A percentile compares a stretch with the other conserved stretches of the same genome.
Evolutionary conservation across 345 rosid species (phyloP).

Genomic region (Pugionium cornutum): DNA sequence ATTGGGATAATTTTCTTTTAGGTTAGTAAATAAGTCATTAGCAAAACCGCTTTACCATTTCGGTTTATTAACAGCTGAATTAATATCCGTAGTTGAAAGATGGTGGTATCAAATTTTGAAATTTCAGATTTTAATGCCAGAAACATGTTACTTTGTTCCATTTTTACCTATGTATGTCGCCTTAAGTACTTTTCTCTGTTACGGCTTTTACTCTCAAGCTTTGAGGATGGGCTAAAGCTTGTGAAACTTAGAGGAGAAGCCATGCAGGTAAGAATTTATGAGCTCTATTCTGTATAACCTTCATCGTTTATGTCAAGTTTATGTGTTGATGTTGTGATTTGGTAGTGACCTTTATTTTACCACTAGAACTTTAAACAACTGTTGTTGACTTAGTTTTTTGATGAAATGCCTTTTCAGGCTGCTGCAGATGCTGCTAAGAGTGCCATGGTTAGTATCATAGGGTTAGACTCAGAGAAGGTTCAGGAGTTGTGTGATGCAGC

Average conservation of each 20-base stretch:
- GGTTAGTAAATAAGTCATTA: neutral
- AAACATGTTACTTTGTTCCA: neutral
- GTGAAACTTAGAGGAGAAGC: conserved; percentile 98
- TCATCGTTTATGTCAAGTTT: neutral
- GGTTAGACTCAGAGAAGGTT: conserved; percentile 82
- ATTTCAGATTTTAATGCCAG: neutral
- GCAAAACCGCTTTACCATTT: neutral
- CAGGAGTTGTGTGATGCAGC: conserved; percentile 90
- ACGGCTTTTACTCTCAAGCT: conserved; percentile 50
- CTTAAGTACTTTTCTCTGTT: conserved; percentile 23
- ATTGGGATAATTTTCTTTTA: neutral
- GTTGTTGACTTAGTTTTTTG: conserved; percentile 16
- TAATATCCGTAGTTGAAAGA: neutral
- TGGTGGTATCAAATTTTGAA: neutral
- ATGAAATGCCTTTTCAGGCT: conserved; percentile 50
- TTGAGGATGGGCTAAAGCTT: conserved; percentile 93
- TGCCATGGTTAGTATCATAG: conserved; percentile 97
- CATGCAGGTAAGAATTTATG: conserved; percentile 67
- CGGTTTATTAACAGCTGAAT: neutral
- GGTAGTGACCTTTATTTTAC: conserved; percentile 3
- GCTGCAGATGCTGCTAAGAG: conserved; percentile 95
- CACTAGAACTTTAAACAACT: conserved; percentile 13
- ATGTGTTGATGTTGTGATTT: too few species aligned
- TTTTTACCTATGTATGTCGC: neutral
- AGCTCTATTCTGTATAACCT: neutral